A percentile compares a stretch with the other conserved stretches of the same genome.
Conservation (phyloP, 371 early-diverging fungal species). For the Mortierella sp. region DNA sequence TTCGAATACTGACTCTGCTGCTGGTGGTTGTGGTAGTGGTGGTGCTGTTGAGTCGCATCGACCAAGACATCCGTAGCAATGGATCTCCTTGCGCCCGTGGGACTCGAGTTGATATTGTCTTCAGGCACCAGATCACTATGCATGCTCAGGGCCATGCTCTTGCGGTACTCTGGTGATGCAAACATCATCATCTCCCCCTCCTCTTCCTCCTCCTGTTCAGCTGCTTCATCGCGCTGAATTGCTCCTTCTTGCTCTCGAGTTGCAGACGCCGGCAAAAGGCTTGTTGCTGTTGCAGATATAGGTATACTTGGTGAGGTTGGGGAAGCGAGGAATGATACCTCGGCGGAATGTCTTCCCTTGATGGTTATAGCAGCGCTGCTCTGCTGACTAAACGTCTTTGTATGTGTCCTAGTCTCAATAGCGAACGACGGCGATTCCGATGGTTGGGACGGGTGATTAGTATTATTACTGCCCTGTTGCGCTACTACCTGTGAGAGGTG, state of each 20-base stretch:
- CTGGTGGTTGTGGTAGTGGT: too few relatives aligned
- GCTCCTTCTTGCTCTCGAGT: too few relatives aligned
- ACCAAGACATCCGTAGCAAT: too few relatives aligned
- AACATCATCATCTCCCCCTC: slow-evolving; percentile 26
- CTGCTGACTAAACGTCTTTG: slow-evolving; percentile 18
- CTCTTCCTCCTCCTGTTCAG: slow-evolving; percentile 1
- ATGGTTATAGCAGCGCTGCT: slow-evolving; percentile 20
- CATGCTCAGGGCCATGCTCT: slow-evolving; percentile 33
- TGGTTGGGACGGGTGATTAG: neutral
- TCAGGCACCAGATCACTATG: slow-evolving; percentile 34
- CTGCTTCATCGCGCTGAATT: neutral
- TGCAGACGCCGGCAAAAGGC: too few relatives aligned
- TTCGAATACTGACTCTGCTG: slow-evolving; percentile 20
- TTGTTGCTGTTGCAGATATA: neutral
- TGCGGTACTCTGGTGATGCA: slow-evolving; percentile 43
- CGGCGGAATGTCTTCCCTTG: neutral
- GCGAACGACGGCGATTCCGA: neutral
- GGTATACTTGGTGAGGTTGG: neutral
- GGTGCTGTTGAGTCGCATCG: too few relatives aligned
- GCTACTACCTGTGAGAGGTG: neutral
- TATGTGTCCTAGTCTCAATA: neutral
- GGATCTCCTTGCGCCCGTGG: slow-evolving; percentile 8
- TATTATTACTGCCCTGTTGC: neutral
- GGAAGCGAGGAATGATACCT: neutral
- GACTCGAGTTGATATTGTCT: slow-evolving; percentile 5